Evolutionary conservation across 805 yeast genomes (phyloP).

Genomic region (Candida pseudofarinosa): DNA sequence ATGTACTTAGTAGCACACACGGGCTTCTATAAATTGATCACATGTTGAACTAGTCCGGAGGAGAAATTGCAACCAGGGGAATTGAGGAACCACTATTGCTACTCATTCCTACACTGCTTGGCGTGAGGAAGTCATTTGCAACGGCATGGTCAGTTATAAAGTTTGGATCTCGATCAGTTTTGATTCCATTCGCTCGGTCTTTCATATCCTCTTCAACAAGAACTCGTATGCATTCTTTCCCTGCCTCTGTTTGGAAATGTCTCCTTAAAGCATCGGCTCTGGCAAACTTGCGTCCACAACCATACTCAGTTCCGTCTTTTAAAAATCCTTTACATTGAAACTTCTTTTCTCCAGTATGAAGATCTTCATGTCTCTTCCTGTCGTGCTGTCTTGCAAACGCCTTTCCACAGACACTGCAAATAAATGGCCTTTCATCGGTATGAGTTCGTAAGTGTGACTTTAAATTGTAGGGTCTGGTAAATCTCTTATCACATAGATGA

Average conservation of each 20-base stretch:
- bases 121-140: constrained; percentile 15
- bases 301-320: constrained; percentile 49
- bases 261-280: constrained; percentile 44
- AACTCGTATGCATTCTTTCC: constrained; percentile 37
- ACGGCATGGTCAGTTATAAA: not conserved
- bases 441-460: constrained; percentile 91
- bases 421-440: constrained; percentile 76
- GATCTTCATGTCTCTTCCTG: constrained; percentile 43
- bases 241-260: constrained; percentile 46
- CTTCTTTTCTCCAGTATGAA: constrained; percentile 73
- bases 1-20: not conserved
- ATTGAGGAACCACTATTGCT: constrained; percentile 8
- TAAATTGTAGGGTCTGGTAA: constrained; percentile 89
- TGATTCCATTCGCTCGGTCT: constrained; percentile 14
- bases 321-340: constrained; percentile 67
- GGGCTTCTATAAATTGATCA: not conserved
- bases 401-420: constrained; percentile 71
- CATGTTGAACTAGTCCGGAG: constrained; percentile 24
- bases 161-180: constrained; percentile 4
- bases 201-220: constrained; percentile 39
- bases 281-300: constrained; percentile 45
- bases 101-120: constrained; percentile 10
- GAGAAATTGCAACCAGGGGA: constrained; percentile 38
- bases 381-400: constrained; percentile 57
- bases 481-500: constrained; percentile 76